These are phyloP conservation scores for Ganoderma boninense DNA, from an alignment of 1,284 basidiomycete genomes.

Conservation along the genomic window DNA sequence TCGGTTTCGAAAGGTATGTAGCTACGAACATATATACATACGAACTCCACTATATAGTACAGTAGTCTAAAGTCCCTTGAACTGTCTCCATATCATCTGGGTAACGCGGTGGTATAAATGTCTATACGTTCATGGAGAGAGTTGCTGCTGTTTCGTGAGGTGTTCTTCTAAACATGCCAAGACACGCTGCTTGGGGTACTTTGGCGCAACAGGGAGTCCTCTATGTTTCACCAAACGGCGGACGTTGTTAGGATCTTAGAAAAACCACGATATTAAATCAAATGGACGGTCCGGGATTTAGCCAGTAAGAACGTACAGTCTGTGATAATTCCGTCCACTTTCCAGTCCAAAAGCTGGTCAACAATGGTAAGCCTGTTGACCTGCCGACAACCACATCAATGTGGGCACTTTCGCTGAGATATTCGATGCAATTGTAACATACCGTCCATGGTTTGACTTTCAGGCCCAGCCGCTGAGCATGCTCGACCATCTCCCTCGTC, in stretches of 20 bases:
- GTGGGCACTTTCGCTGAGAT: too few species aligned
- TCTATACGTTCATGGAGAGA: neutral
- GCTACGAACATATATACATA: neutral
- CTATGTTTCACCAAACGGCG: slow-evolving; percentile 61
- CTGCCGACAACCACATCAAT: slow-evolving; percentile 41
- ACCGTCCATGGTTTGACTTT: slow-evolving; percentile 80
- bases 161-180: slow-evolving; percentile 64
- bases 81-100: neutral
- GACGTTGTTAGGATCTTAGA: slow-evolving; percentile 58
- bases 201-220: slow-evolving; percentile 58
- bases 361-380: slow-evolving; percentile 67
- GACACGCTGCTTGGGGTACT: slow-evolving; percentile 63
- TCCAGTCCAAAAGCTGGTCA: slow-evolving; percentile 64
- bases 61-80: neutral
- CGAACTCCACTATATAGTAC: slow-evolving; percentile 1
- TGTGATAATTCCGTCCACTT: slow-evolving; percentile 78
- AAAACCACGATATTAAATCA: neutral
- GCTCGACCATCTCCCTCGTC: slow-evolving; percentile 71
- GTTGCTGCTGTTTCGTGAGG: slow-evolving; percentile 29
- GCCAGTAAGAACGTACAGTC: slow-evolving; percentile 51
- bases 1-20: neutral
- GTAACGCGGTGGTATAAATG: neutral
- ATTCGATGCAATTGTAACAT: slow-evolving; percentile 32
- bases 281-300: neutral
- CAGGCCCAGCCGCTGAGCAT: slow-evolving; percentile 70